phyloP scores from a whole-genome alignment of 805 yeast species.

The Yarrowia sp. region DNA sequence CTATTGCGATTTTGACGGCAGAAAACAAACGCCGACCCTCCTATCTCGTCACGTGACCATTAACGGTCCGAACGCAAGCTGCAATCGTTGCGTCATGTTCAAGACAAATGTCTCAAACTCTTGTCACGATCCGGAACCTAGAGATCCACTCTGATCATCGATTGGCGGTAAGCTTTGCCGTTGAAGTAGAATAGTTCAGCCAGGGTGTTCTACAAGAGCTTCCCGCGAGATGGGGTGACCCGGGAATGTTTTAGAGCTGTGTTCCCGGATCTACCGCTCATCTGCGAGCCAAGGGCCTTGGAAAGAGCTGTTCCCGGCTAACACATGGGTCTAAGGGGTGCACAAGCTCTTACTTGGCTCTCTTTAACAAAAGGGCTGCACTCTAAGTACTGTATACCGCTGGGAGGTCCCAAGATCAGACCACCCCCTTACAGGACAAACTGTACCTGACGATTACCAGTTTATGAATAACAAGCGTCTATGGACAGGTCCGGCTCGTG shows the following conservation, averaged over 20 bases:
- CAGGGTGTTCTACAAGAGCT: too few relatives aligned
- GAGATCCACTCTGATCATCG: not conserved
- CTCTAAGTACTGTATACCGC: too few relatives aligned
- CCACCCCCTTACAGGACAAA: not conserved
- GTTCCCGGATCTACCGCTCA: too few relatives aligned
- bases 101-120: slow-evolving; percentile 15
- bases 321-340: not conserved
- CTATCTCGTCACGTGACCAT: not conserved
- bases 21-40: not conserved
- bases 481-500: too few relatives aligned
- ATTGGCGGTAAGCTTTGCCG: too few relatives aligned
- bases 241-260: too few relatives aligned
- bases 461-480: too few relatives aligned
- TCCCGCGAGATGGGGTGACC: not conserved
- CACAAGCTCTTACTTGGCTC: not conserved
- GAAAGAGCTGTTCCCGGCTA: not conserved
- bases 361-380: not conserved
- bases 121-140: not conserved
- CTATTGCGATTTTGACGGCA: not conserved
- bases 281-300: too few relatives aligned
- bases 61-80: slow-evolving; percentile 10
- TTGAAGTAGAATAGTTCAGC: too few relatives aligned
- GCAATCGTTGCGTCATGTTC: not conserved
- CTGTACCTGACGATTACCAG: too few relatives aligned
- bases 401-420: not conserved